Evolutionary conservation across 169 alveolate species (phyloP), one percentile per base, ranked within the genome.

Genomic region (Eimeria tenella): DNA sequence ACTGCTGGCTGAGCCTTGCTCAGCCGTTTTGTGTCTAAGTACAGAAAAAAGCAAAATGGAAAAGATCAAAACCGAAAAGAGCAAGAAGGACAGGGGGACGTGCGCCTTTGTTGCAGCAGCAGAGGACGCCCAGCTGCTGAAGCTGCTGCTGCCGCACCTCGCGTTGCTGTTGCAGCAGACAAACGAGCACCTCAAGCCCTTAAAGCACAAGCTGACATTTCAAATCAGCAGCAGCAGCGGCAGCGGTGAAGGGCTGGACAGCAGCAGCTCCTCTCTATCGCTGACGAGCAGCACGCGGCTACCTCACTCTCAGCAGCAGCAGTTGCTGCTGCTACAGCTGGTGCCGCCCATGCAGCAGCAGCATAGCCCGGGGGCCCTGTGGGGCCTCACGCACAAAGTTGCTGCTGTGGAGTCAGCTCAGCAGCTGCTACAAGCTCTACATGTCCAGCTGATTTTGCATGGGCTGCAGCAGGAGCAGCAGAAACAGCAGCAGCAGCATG

Each of bases 321-420:
- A 21, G 93, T 60, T 25, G 62, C 86, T 74, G 53, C 55, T 74
- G 53, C 68, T 42, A 8, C 50, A 25, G 65, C 21, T 86, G 50
- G 42, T 86, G 56, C 74, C 23, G 83, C 93, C 93, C 19, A 86
- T 86, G 93, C 31, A 50, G 71, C 60, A 52, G 83, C 93, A 49
- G 93, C 10, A 74, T 17, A 86, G 93, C 49, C 93, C 93, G 5
- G 93, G 93, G 53, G 68, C 93, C 15, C 83, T 86, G 7, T 86
- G 93, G 93, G 93, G 84, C 4, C 65, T 71, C 8, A 70, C 93
- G 19, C 83, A 86, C 50, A 15, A 75, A 19, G 83, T 65, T 11
- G 58, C 93, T 4, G 90, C 90, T 10, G 90, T 83, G 10, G 90
- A 83, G 62, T 83, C 90, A 0, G 90, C 90, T 0, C 15, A 23